Base-by-base conservation (phyloP, 257 asterid species). In the Rhazya stricta region DNA sequence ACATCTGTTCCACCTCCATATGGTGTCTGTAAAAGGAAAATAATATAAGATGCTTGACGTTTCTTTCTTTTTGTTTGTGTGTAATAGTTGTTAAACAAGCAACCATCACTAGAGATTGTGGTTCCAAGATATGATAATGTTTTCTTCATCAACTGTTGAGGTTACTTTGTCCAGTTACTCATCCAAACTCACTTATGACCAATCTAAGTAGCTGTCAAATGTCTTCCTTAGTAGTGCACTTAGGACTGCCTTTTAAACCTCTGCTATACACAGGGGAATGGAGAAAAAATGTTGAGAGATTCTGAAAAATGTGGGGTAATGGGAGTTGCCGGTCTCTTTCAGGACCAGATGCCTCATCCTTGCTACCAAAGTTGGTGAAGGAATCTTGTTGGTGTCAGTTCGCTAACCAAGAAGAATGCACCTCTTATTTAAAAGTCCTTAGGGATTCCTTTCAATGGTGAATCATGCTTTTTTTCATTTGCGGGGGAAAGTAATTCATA, bases 301-400 rank as follows among this genome's bases (percentile, higher is more conserved):
- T 73, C 9, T n/a, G 36, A 71, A 51, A 71, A 51, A 21, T 36
- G 23, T 27, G 21, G 43, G 6, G 11, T 30, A 4, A 5, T 54
- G 51, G 76, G 68, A 37, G 37, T 18, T 18, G 15, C 37, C 37
- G 51, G 23, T 23, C 53, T 72, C 34, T 39, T 12, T 53, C 51
- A 23, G 25, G 53, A 71, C 23, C 37, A 36, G n/a, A 23, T 36
- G 51, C 75, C 75, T 71, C 53, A 53, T 53, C 67, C 19, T 54
- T 54, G 37, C 53, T 2, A 53, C n/a, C 21, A n/a, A 0, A 11
- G 16, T 72, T 71, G 75, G n/a, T 42, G 51, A 53, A 54, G 57
- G 75, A 71, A 53, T 34, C 50, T 71, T 71, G 34, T 32, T 39
- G 27, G 43, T 29, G 19, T 43, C 75, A 51, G 15, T 23, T 71